These are phyloP conservation scores for Aspergillus hancockii DNA, from an alignment of 495 filamentous ascomycete genomes.

Conservation along the genomic window DNA sequence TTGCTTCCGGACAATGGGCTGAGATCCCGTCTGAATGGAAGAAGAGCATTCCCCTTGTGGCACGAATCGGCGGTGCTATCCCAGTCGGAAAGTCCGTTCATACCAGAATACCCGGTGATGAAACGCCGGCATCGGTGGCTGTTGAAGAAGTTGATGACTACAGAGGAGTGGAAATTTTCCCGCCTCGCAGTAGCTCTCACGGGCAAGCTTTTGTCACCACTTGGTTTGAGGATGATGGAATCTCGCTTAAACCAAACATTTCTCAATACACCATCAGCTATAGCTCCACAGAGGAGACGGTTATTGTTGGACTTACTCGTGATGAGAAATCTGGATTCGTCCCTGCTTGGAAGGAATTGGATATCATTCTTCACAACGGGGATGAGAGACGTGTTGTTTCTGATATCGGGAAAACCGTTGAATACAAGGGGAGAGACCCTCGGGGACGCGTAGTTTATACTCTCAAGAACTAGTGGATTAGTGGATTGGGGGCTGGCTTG, in stretches of 20 bases:
- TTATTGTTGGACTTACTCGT: constrained; percentile 42
- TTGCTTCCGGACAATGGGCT: constrained; percentile 61
- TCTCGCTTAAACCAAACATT: constrained; percentile 46
- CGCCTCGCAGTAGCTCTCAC: constrained; percentile 42
- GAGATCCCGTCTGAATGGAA: constrained; percentile 59
- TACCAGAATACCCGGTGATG: constrained; percentile 55
- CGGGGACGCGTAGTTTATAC: constrained; percentile 40
- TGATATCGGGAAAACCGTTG: constrained; percentile 32
- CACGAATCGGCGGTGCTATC: constrained; percentile 58
- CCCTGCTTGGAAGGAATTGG: constrained; percentile 55
- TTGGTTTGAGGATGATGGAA: constrained; percentile 68
- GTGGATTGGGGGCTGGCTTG: not conserved
- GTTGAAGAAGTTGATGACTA: constrained; percentile 61
- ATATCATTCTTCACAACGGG: constrained; percentile 52
- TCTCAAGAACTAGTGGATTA: constrained; percentile 23
- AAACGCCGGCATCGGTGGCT: constrained; percentile 50
- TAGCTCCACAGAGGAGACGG: constrained; percentile 42
- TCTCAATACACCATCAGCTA: constrained; percentile 46
- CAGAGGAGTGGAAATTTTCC: constrained; percentile 65
- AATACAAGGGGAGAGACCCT: constrained; percentile 32
- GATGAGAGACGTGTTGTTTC: constrained; percentile 48
- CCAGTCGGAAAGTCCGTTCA: constrained; percentile 59
- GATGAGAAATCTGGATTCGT: constrained; percentile 41
- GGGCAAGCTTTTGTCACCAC: constrained; percentile 42
- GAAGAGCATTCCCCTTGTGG: constrained; percentile 62